These are phyloP conservation scores for Diaporthe sp. DNA, from an alignment of 2,329 filamentous ascomycete species.

Conservation along the genomic window DNA sequence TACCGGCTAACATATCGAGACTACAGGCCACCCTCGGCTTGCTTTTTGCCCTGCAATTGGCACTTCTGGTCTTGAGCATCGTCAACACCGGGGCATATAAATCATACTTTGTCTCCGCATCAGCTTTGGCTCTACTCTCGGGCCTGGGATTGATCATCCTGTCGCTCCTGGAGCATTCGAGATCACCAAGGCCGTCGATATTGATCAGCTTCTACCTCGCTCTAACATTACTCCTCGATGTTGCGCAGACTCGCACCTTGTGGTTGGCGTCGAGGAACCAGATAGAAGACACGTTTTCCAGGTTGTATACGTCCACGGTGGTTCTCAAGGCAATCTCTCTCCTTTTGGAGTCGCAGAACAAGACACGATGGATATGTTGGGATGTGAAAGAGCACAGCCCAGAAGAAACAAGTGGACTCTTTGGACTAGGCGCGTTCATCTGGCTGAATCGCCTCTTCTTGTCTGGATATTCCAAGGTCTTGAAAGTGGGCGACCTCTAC, in stretches of 20 bases:
- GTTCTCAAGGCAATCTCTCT: constrained; percentile 52
- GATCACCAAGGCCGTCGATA: constrained; percentile 57
- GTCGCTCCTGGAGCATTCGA: constrained; percentile 50
- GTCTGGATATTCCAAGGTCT: constrained; percentile 50
- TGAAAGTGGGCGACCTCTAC: constrained; percentile 51
- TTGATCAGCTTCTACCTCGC: constrained; percentile 58
- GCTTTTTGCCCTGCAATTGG: background rate
- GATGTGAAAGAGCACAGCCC: constrained; percentile 55
- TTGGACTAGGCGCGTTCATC: constrained; percentile 49
- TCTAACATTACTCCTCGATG: constrained; percentile 60
- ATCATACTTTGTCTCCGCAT: constrained; percentile 42
- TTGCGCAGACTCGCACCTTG: constrained; percentile 57
- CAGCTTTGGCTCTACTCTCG: constrained; percentile 45
- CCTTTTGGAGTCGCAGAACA: constrained; percentile 55
- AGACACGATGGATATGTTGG: constrained; percentile 56
- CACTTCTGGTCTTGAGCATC: constrained; percentile 29
- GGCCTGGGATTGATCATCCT: constrained; percentile 50
- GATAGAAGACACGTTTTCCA: constrained; percentile 37
- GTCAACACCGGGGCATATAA: background rate
- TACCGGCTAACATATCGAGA: background rate
- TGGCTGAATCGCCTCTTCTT: constrained; percentile 52
- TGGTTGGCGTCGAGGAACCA: constrained; percentile 51
- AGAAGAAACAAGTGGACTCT: constrained; percentile 51
- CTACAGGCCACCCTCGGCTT: background rate
- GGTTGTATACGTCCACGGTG: constrained; percentile 41